Evolutionary conservation across 345 rosid species (phyloP).

Genomic region (Linum trigynum): DNA sequence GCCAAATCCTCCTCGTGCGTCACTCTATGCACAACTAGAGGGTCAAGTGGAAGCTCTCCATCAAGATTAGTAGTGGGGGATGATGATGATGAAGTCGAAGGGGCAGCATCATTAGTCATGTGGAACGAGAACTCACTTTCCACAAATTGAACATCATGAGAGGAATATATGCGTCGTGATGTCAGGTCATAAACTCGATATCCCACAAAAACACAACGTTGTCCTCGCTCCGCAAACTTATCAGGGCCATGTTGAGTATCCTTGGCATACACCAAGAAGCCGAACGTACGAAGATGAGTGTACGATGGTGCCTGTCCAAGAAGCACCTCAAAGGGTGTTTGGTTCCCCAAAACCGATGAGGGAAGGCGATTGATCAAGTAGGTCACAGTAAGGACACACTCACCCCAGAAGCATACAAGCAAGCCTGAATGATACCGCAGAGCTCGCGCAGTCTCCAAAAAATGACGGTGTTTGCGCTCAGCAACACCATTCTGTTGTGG

Average conservation of each 20-base stretch:
- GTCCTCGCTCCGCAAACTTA: background rate
- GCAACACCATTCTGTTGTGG: background rate
- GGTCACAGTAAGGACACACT: constrained; percentile 1
- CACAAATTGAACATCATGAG: background rate
- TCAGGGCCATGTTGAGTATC: background rate
- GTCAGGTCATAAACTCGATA: constrained; percentile 3
- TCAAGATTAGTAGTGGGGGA: too few relatives aligned
- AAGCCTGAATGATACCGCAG: background rate
- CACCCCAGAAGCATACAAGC: background rate
- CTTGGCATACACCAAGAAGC: background rate
- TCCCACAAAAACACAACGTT: constrained; percentile 1
- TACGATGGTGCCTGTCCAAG: background rate
- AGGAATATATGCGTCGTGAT: background rate
- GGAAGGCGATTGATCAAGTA: background rate
- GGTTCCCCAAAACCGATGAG: background rate
- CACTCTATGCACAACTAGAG: too few relatives aligned
- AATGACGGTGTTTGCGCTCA: too few relatives aligned
- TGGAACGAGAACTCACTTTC: background rate
- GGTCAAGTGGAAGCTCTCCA: too few relatives aligned
- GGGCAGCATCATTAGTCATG: background rate
- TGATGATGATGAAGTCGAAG: too few relatives aligned
- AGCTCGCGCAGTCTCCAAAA: background rate
- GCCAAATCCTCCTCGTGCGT: too few relatives aligned
- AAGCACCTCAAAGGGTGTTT: background rate
- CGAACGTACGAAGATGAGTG: background rate